Evolutionary conservation across 1,284 basidiomycete genomes (phyloP).

Genomic region (Trichosporon sp.): DNA sequence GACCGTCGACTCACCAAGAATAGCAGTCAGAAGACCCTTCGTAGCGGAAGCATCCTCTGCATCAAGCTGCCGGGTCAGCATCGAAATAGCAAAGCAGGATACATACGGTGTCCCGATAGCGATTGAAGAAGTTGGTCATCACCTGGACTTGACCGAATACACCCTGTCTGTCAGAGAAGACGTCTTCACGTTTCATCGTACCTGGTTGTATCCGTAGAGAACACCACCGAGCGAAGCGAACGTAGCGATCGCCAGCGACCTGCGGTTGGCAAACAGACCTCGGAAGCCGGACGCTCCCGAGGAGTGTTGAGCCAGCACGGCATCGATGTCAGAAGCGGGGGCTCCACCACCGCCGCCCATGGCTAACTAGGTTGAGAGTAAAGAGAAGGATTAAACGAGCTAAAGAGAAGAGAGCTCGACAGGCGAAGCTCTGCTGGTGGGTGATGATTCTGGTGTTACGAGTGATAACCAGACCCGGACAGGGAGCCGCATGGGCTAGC

Average conservation of each 20-base stretch:
- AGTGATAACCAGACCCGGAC: not conserved
- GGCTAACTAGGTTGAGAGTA: not conserved
- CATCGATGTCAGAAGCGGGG: constrained; percentile 5
- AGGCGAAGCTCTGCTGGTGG: not conserved
- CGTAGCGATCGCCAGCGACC: constrained; percentile 8
- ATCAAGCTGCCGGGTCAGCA: constrained; percentile 7
- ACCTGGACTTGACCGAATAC: constrained; percentile 46
- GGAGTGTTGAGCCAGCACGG: constrained; percentile 3
- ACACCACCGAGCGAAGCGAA: constrained; percentile 47
- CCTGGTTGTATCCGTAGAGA: constrained; percentile 43
- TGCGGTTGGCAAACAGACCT: constrained; percentile 14
- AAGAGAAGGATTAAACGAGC: not conserved
- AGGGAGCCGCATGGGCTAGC: not conserved
- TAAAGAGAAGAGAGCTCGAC: not conserved
- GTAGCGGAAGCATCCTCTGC: constrained; percentile 12
- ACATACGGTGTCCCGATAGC: constrained; percentile 32
- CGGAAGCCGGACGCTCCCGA: constrained; percentile 10
- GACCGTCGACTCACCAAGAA: constrained; percentile 23
- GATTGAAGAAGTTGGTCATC: constrained; percentile 34
- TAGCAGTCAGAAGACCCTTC: constrained; percentile 36
- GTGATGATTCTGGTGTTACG: not conserved
- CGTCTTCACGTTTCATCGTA: not conserved
- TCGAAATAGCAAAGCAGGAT: not conserved
- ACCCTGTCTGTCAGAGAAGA: constrained; percentile 20
- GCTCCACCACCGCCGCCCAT: constrained; percentile 9